Evolutionary conservation across 139 green algal genomes (phyloP), one percentile per base, ranked within the genome.

Genomic region (Chlorella sp.): DNA sequence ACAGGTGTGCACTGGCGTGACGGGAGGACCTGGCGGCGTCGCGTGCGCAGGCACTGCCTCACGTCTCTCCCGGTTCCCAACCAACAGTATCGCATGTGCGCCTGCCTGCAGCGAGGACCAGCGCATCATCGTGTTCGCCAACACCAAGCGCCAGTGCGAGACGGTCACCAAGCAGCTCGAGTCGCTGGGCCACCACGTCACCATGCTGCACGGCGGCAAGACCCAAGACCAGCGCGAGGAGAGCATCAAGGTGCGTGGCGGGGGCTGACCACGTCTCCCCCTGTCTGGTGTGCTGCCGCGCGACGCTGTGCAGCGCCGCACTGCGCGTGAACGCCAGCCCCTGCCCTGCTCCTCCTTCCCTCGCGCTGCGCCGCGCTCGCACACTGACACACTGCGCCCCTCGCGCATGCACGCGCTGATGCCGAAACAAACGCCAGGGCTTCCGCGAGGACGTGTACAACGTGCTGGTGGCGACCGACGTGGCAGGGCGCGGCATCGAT

Each of bases 401-500:
- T n/a, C n/a, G n/a, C n/a, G n/a, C n/a, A n/a, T n/a, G n/a, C n/a
- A n/a, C n/a, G n/a, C n/a, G n/a, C n/a, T n/a, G n/a, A n/a, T n/a
- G n/a, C n/a, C n/a, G n/a, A n/a, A n/a, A n/a, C n/a, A n/a, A n/a
- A n/a, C 53, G 91, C 41, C 70, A 85, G 73, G 94, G 93, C 35
- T 99, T 99, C 90, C 80, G 91, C n/a, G 90, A 93, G 45, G 93
- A 91, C 71, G 85, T 86, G 40, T 98, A 90, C 87, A 96, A 96
- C 80, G 87, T 98, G 23, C 87, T 99, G 29, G 95, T 99, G 67
- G 96, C 96, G 31, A 99, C 96, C 1, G 95, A 99, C 71, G 96
- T 99, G 55, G 96, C 96, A 8, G 96, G 96, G 17, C 91, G 96
- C 61, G 96, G 96, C 76, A 99, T 99, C 66, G 96, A 99, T 76